Conservation (phyloP, 768 basidiomycete genomes). For the Lanmaoa pseudosensibilis region DNA sequence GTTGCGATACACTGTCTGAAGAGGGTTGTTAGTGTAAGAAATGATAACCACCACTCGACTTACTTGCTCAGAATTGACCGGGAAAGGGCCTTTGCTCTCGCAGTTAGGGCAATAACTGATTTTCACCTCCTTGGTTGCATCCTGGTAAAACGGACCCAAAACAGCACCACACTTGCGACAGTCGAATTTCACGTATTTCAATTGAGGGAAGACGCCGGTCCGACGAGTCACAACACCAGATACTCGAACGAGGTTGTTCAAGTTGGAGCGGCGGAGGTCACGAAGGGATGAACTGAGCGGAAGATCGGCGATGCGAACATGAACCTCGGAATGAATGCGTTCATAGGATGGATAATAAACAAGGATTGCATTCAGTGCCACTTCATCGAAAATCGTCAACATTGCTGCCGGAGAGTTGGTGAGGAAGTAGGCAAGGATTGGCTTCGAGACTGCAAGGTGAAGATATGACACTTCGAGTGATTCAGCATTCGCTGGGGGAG, state of each 20-base stretch:
- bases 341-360: slow-evolving; percentile 96
- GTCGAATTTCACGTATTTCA: slow-evolving; percentile 99
- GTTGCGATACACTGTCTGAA: slow-evolving; percentile 93
- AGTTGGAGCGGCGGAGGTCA: slow-evolving; percentile 86
- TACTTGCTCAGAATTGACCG: slow-evolving; percentile 95
- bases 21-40: background rate
- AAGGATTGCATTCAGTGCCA: slow-evolving; percentile 90
- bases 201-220: slow-evolving; percentile 96
- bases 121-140: slow-evolving; percentile 89
- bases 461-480: slow-evolving; percentile 96
- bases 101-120: slow-evolving; percentile 95
- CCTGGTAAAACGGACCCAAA: slow-evolving; percentile 97
- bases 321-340: slow-evolving; percentile 96
- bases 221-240: slow-evolving; percentile 94
- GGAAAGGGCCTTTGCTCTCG: slow-evolving; percentile 92
- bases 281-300: slow-evolving; percentile 88
- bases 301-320: slow-evolving; percentile 94
- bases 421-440: slow-evolving; percentile 96
- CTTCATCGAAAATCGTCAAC: slow-evolving; percentile 93
- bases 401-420: slow-evolving; percentile 92
- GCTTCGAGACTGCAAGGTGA: slow-evolving; percentile 90
- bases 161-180: slow-evolving; percentile 93
- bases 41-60: slow-evolving; percentile 13
- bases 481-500: slow-evolving; percentile 81
- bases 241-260: slow-evolving; percentile 95